These are phyloP conservation scores for Aspergillus novoparasiticus DNA, from an alignment of 2,329 filamentous ascomycete species.

Conservation along the genomic window DNA sequence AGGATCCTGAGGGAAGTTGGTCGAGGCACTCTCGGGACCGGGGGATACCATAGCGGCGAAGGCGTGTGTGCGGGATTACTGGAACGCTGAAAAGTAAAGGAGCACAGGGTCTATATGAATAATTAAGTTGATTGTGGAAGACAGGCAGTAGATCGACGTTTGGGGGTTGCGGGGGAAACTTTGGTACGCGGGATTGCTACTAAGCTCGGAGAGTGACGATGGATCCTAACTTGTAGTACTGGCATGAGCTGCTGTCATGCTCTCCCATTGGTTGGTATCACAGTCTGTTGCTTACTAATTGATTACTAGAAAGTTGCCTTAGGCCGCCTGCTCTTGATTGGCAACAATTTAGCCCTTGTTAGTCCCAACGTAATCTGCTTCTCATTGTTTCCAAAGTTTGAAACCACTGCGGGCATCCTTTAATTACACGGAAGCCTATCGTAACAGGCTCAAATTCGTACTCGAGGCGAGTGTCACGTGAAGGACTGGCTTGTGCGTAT, in stretches of 20 bases:
- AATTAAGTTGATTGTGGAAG: background rate
- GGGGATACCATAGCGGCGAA: constrained; percentile 27
- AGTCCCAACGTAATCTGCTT: background rate
- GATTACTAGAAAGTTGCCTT: background rate
- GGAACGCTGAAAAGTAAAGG: background rate
- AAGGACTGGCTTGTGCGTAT: background rate
- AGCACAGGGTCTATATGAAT: background rate
- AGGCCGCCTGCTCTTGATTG: background rate
- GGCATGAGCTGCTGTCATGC: background rate
- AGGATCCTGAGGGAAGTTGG: constrained; percentile 56
- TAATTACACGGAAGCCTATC: background rate
- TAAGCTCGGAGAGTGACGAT: background rate
- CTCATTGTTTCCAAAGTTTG: background rate
- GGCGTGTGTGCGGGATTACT: too few relatives aligned
- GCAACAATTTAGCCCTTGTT: background rate
- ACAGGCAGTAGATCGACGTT: background rate
- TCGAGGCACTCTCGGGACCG: constrained; percentile 20
- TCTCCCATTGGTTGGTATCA: background rate
- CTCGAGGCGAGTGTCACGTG: background rate
- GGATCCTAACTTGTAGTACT: background rate
- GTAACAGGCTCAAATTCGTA: background rate
- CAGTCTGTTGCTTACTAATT: background rate
- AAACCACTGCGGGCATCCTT: background rate
- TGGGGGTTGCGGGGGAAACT: background rate
- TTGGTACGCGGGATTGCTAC: background rate